phyloP scores from a whole-genome alignment of 257 asterid species.

The Nemophila menziesii region DNA sequence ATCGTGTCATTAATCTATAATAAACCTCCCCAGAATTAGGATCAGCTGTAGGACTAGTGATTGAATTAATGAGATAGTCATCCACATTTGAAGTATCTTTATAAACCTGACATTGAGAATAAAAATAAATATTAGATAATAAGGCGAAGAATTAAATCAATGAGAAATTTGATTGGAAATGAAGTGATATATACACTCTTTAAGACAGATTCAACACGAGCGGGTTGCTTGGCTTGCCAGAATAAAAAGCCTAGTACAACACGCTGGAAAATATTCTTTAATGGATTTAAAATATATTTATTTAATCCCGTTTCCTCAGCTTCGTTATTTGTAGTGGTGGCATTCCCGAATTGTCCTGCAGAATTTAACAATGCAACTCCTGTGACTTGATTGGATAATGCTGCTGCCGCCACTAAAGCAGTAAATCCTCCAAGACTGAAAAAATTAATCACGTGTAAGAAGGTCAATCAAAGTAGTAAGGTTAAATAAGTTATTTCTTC shows the following conservation, averaged over 20 bases:
- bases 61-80: conserved; percentile 69
- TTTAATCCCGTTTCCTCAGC: conserved; percentile 49
- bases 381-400: conserved; percentile 53
- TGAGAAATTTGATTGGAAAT: not conserved
- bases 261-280: conserved; percentile 75
- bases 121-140: not conserved
- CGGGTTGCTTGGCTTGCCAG: conserved; percentile 97
- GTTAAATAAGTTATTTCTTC: no score
- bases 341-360: conserved; percentile 87
- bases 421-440: conserved; percentile 96
- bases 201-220: conserved; percentile 74
- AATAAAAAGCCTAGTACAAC: conserved; percentile 61
- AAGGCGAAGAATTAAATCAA: not conserved
- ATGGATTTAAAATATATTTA: conserved; percentile 48
- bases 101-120: conserved; percentile 46
- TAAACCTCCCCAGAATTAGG: conserved; percentile 94
- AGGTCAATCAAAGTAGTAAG: not conserved
- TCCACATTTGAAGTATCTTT: conserved; percentile 71
- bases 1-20: conserved; percentile 69
- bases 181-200: conserved; percentile 53
- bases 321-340: conserved; percentile 21
- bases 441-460: not conserved
- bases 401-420: conserved; percentile 64
- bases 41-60: conserved; percentile 69
- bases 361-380: conserved; percentile 73